Conservation (phyloP, 345 rosid species). For the Cardiospermum halicacabum region DNA sequence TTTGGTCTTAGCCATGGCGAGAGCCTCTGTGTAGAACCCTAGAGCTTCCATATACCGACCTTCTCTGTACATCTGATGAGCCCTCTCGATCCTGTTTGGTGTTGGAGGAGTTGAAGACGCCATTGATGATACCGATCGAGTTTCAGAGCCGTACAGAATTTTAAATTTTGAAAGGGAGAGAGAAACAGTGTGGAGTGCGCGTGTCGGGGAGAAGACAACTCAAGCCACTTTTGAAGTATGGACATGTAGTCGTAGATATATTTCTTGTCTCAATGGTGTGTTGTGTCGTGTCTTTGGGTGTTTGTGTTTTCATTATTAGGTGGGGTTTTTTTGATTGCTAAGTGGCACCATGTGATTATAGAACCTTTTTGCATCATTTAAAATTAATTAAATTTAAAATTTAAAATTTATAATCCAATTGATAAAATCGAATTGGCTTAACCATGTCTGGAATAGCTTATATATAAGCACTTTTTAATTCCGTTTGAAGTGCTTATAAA, state of each 20-base stretch:
- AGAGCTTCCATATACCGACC: constrained; percentile 67
- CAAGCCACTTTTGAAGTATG: too few species aligned
- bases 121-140: constrained; percentile 25
- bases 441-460: too few species aligned
- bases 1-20: constrained; percentile 57
- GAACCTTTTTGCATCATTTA: not conserved
- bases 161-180: not conserved
- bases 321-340: not conserved
- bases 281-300: not conserved
- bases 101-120: constrained; percentile 41
- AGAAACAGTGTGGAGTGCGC: not conserved
- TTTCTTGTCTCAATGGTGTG: not conserved
- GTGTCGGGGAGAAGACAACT: not conserved
- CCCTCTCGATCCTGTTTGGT: constrained; percentile 70
- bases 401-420: too few species aligned
- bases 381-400: too few species aligned
- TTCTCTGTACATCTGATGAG: constrained; percentile 80
- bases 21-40: constrained; percentile 71
- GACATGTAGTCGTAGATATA: not conserved
- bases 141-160: constrained; percentile 14
- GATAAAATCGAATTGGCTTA: too few species aligned
- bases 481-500: too few species aligned
- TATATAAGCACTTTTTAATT: too few species aligned
- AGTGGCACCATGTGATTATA: constrained; percentile 7
- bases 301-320: not conserved